Base-by-base conservation (phyloP, 768 basidiomycete genomes). In the Suillus decipiens region DNA sequence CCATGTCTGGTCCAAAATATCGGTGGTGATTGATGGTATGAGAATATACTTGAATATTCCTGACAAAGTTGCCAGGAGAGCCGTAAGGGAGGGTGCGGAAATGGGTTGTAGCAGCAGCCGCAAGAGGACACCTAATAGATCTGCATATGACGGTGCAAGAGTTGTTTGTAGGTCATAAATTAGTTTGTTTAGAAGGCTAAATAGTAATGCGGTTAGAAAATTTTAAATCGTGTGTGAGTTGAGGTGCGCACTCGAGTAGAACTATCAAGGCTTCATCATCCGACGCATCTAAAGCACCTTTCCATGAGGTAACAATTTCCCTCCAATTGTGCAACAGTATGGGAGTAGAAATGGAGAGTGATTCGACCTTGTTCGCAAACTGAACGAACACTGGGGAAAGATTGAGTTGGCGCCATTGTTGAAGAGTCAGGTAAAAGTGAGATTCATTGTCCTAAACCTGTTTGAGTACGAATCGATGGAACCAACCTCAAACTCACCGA, bases 141-240 rank as follows among this genome's bases (percentile, higher is more conserved):
- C 74, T 3, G 77, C 70, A 67, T 91, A 93, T 4, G 82, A 77
- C 0, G 91, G 89, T 0, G 83, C 79, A 19, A 95, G 75, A 0
- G 91, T 92, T 9, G 85, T 86, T n/a, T 92, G 89, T 33, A 95
- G 82, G 73, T 95, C 93, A 64, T 93, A 88, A 1, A 85, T 79
- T 61, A 95, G 76, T 70, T 92, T 91, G 77, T 92, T 89, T 31
- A 94, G 76, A 28, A 95, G 80, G 69, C 93, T 94, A 63, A 14
- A 60, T 53, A 56, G 17, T 31, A 0, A 17, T 42, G 39, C 64
- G 64, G 65, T 69, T 42, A 67, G 62, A n/a, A 31, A 66, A 28
- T 36, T 59, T 41, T 28, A 60, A 56, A 59, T 66, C 5, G n/a
- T 34, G 1, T 50, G 19, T 56, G 39, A 57, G 45, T 7, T 42